Conservation (phyloP, 2,329 filamentous ascomycete genomes). For the Ceratocystis albifundus region DNA sequence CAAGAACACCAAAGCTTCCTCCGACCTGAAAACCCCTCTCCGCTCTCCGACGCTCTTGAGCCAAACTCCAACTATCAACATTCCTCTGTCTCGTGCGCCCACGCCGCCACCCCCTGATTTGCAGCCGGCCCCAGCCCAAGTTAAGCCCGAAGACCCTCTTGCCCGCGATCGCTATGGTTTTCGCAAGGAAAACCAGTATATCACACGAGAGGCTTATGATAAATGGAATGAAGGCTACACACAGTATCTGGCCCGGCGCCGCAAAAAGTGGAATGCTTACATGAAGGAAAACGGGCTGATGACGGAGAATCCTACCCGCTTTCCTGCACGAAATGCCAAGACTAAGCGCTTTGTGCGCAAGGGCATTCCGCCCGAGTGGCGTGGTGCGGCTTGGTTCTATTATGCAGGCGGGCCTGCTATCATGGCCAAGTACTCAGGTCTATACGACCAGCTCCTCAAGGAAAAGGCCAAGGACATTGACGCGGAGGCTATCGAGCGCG, state of each 20-base stretch:
- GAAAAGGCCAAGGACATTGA: conserved; percentile 58
- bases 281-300: conserved; percentile 65
- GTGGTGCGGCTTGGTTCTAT: conserved; percentile 94
- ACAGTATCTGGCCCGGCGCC: conserved; percentile 60
- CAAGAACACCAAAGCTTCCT: neutral
- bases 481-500: conserved; percentile 81
- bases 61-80: conserved; percentile 21
- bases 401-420: conserved; percentile 81
- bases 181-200: conserved; percentile 72
- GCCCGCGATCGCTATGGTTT: conserved; percentile 79
- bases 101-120: conserved; percentile 24
- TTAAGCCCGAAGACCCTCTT: conserved; percentile 38
- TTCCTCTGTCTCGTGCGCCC: conserved; percentile 22
- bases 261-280: conserved; percentile 70
- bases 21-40: conserved; percentile 13
- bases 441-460: conserved; percentile 61
- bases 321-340: conserved; percentile 69
- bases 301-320: conserved; percentile 59
- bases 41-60: conserved; percentile 21
- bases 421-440: conserved; percentile 59
- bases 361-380: conserved; percentile 85
- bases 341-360: conserved; percentile 86
- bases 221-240: conserved; percentile 66
- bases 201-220: conserved; percentile 68
- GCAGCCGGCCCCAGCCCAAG: conserved; percentile 28